Evolutionary conservation across 2,329 filamentous ascomycete species (phyloP).

Genomic region (Metarhizium robertsii): DNA sequence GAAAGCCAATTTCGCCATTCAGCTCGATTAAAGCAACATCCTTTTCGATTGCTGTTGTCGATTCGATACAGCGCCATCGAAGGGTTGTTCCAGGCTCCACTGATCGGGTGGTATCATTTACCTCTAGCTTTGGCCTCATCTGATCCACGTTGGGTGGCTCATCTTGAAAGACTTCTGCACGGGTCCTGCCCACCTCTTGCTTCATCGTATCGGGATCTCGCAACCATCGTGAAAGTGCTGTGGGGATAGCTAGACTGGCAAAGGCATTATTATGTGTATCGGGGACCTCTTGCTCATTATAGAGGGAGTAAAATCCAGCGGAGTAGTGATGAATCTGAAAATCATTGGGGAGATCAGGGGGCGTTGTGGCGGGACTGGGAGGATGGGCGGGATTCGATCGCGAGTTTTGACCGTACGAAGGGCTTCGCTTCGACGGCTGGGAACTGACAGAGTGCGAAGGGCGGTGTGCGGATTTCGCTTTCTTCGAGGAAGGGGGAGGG

Average conservation of each 20-base stretch:
- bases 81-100: slow-evolving; percentile 32
- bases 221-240: slow-evolving; percentile 69
- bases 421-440: slow-evolving; percentile 54
- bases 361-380: slow-evolving; percentile 69
- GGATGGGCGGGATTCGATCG: slow-evolving; percentile 49
- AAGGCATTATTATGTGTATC: slow-evolving; percentile 67
- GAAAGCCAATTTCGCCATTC: slow-evolving; percentile 66
- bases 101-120: slow-evolving; percentile 37
- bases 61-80: slow-evolving; percentile 59
- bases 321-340: slow-evolving; percentile 62
- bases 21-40: slow-evolving; percentile 58
- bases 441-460: slow-evolving; percentile 66
- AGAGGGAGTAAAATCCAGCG: slow-evolving; percentile 64
- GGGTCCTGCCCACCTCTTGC: slow-evolving; percentile 56
- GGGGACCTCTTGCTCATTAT: slow-evolving; percentile 51
- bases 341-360: slow-evolving; percentile 55
- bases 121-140: slow-evolving; percentile 32
- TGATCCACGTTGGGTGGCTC: slow-evolving; percentile 34
- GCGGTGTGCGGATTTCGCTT: slow-evolving; percentile 73
- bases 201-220: slow-evolving; percentile 61
- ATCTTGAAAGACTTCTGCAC: slow-evolving; percentile 58
- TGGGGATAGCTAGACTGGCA: slow-evolving; percentile 64
- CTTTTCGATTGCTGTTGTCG: slow-evolving; percentile 42
- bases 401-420: slow-evolving; percentile 58
- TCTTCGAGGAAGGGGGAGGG: slow-evolving; percentile 57